Conservation (phyloP, 2,329 filamentous ascomycete genomes). For the Podosphaera leucotricha region DNA sequence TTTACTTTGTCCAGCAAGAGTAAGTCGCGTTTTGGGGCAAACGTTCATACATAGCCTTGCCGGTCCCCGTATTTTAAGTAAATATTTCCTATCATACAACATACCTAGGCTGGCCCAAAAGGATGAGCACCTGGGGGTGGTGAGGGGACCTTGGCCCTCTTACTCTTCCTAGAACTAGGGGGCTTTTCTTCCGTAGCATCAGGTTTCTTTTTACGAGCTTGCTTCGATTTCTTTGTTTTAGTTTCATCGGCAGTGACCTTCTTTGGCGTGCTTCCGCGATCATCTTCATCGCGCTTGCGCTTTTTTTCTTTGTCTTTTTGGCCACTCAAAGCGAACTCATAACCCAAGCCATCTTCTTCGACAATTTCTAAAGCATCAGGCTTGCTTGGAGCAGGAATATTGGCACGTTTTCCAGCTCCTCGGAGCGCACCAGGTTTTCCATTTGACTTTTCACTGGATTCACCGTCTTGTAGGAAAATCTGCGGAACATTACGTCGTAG, state of each 20-base stretch:
- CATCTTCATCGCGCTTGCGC: slow-evolving; percentile 25
- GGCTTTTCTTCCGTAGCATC: slow-evolving; percentile 6
- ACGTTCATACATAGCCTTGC: not conserved
- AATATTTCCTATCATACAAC: not conserved
- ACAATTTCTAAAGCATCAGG: slow-evolving; percentile 16
- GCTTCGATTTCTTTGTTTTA: slow-evolving; percentile 11
- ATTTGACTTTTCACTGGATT: slow-evolving; percentile 20
- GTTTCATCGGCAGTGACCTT: slow-evolving; percentile 19
- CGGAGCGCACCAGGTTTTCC: slow-evolving; percentile 16
- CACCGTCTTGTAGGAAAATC: slow-evolving; percentile 46
- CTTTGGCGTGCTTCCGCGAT: slow-evolving; percentile 33
- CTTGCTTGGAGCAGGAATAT: slow-evolving; percentile 14
- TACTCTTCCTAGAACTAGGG: slow-evolving; percentile 25
- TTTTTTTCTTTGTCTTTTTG: slow-evolving; percentile 14
- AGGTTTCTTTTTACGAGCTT: slow-evolving; percentile 11
- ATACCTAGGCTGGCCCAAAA: slow-evolving; percentile 4
- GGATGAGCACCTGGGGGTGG: slow-evolving; percentile 6
- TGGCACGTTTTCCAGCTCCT: slow-evolving; percentile 16
- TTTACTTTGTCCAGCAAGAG: not conserved
- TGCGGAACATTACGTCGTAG: slow-evolving; percentile 64
- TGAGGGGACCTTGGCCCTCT: slow-evolving; percentile 21
- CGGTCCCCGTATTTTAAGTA: not conserved
- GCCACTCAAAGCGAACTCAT: slow-evolving; percentile 12
- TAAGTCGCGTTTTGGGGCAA: not conserved
- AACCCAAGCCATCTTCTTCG: slow-evolving; percentile 16